phyloP scores from a whole-genome alignment of 2,329 filamentous ascomycete species.

The Venturiaceae sp. region DNA sequence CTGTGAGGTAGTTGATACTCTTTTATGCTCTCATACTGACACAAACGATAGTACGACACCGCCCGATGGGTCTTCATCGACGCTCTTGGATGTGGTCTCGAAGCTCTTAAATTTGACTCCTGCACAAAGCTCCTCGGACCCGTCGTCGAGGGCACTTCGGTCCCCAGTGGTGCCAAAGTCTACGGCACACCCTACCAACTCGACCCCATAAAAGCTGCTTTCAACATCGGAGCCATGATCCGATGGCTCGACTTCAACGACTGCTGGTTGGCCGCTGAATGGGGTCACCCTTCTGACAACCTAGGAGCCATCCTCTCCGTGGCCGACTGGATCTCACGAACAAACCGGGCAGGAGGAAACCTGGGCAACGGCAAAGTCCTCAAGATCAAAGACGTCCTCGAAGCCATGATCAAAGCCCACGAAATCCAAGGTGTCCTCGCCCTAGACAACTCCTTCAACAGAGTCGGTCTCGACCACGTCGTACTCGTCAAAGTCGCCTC shows the following conservation, averaged over 20 bases:
- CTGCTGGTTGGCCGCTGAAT: constrained; percentile 98
- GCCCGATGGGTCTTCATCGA: constrained; percentile 95
- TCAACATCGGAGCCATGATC: constrained; percentile 99
- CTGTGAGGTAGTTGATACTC: constrained; percentile 49
- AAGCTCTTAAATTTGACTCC: constrained; percentile 90
- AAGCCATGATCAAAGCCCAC: constrained; percentile 98
- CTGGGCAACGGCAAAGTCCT: constrained; percentile 65
- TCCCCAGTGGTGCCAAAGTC: constrained; percentile 86
- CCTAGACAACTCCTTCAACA: constrained; percentile 97
- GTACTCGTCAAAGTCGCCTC: constrained; percentile 96
- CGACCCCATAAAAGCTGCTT: constrained; percentile 89
- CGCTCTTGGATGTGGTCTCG: constrained; percentile 91
- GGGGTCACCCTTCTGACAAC: constrained; percentile 98
- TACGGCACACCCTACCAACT: constrained; percentile 89
- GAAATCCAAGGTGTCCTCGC: constrained; percentile 97
- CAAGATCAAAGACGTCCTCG: constrained; percentile 81
- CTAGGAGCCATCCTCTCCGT: constrained; percentile 92
- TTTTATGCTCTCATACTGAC: constrained; percentile 8
- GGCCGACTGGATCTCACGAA: constrained; percentile 94
- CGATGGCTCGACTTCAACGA: constrained; percentile 99
- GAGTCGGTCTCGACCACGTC: constrained; percentile 95
- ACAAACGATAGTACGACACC: constrained; percentile 65
- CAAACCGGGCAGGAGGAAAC: constrained; percentile 76
- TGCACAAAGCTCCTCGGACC: constrained; percentile 93
- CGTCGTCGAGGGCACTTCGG: constrained; percentile 77